Base-by-base conservation (phyloP, 208 protist genomes). In the Leishmania gerbilli region DNA sequence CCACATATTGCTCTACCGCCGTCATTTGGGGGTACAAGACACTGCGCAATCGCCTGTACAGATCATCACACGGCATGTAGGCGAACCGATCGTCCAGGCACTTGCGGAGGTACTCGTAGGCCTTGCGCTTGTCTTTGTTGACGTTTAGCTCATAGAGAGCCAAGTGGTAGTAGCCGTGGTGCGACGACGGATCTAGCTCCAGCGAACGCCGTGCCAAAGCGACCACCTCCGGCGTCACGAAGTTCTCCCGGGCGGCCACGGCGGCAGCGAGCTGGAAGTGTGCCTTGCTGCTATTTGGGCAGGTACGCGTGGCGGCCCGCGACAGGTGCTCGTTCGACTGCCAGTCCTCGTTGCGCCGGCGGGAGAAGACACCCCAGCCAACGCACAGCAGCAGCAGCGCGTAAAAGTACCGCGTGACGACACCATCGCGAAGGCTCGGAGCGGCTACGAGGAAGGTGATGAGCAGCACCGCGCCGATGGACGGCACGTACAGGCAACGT, bases 401-500 rank as follows among this genome's bases (percentile, higher is more conserved):
- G 55, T 80, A 77, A 40, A 81, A 79, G 60, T 86, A 76, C 6
- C 24, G 55, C 53, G 58, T 1, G 1, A 83, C 74, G 27, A 65
- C 80, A 1, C 69, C 74, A 3, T n/a, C 9, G 53, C 71, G 75
- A 65, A 79, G 74, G 21, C 83, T 67, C 7, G 84, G 76, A 0
- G 80, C 42, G 55, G 82, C 74, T 7, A 85, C 69, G 42, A 80
- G 27, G 15, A 79, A 76, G 4, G 87, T 80, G 72, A 87, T 64
- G 76, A 86, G 80, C 58, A 88, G 71, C 62, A 80, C 78, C 15
- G 77, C 65, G 27, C 82, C 85, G 49, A 83, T 78, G n/a, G 82
- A 89, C 0, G 96, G 93, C 19, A 94, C 76, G 80, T 98, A 98
- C 37, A 98, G 88, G 49, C 93, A 94, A 24, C 96, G 88, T 87